These are phyloP conservation scores for Annulohypoxylon nitens DNA, from an alignment of 495 filamentous ascomycete genomes.

Conservation along the genomic window DNA sequence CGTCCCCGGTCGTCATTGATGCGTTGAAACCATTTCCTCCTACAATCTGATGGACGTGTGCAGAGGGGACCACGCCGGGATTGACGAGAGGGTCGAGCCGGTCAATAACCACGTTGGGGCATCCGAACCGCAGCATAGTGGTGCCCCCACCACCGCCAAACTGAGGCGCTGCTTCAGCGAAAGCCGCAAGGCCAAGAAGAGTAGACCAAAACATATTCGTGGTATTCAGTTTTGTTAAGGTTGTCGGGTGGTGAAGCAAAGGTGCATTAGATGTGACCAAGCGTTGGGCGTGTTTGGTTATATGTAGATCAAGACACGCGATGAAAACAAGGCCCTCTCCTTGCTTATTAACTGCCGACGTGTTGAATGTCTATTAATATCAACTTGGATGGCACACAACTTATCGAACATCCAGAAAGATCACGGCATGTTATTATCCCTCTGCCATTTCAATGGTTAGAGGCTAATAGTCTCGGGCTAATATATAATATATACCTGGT, in stretches of 20 bases:
- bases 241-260: slow-evolving; percentile 15
- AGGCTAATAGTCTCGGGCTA: slow-evolving; percentile 45
- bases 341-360: slow-evolving; percentile 47
- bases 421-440: slow-evolving; percentile 31
- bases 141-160: slow-evolving; percentile 50
- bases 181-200: slow-evolving; percentile 54
- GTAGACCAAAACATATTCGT: slow-evolving; percentile 56
- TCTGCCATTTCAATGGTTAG: slow-evolving; percentile 15
- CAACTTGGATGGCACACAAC: slow-evolving; percentile 42
- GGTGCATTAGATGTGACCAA: slow-evolving; percentile 11
- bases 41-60: slow-evolving; percentile 62
- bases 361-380: slow-evolving; percentile 43
- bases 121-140: slow-evolving; percentile 64
- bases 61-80: slow-evolving; percentile 55
- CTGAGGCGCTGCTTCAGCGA: slow-evolving; percentile 57
- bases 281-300: slow-evolving; percentile 28
- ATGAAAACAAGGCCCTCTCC: background rate
- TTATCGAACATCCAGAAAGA: slow-evolving; percentile 37
- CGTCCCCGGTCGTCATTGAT: slow-evolving; percentile 59
- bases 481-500: slow-evolving; percentile 29
- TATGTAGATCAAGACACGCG: slow-evolving; percentile 36
- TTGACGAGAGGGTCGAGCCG: slow-evolving; percentile 60
- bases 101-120: slow-evolving; percentile 60
- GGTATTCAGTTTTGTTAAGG: slow-evolving; percentile 24
- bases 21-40: slow-evolving; percentile 63